phyloP scores from a whole-genome alignment of 768 basidiomycete species.

The Mycena vulgaris region DNA sequence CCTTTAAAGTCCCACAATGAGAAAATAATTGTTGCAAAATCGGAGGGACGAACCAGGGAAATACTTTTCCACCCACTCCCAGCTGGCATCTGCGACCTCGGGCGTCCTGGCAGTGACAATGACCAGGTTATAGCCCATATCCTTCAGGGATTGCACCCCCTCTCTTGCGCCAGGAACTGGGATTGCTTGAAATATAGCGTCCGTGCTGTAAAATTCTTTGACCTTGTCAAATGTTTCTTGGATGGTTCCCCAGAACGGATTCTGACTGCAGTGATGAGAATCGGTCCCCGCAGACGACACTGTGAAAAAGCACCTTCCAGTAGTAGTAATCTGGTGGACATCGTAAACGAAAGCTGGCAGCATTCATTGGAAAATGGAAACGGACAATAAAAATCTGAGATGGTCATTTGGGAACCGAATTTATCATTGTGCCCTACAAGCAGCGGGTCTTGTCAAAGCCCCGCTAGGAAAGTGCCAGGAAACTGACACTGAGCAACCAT shows the following conservation, averaged over 20 bases:
- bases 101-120: conserved; percentile 83
- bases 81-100: conserved; percentile 69
- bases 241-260: conserved; percentile 75
- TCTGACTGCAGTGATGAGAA: conserved; percentile 46
- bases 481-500: conserved; percentile 70
- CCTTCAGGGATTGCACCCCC: conserved; percentile 67
- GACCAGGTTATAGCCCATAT: conserved; percentile 77
- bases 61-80: conserved; percentile 76
- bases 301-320: conserved; percentile 68
- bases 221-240: conserved; percentile 73
- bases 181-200: conserved; percentile 60
- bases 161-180: conserved; percentile 77
- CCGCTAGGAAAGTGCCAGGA: neutral
- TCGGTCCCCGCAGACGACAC: neutral
- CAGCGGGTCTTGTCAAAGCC: neutral
- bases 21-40: neutral
- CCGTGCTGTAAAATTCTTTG: conserved; percentile 68
- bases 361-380: conserved; percentile 27
- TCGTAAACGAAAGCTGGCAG: conserved; percentile 5
- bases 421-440: conserved; percentile 75
- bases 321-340: conserved; percentile 74
- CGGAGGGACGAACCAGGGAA: conserved; percentile 66
- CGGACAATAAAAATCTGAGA: conserved; percentile 76
- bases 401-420: conserved; percentile 70
- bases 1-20: conserved; percentile 44